Percentiles rank a stretch among this genome's conserved stretches.
Conservation (phyloP, 257 asterid genomes). For the Eucommia ulmoides region DNA sequence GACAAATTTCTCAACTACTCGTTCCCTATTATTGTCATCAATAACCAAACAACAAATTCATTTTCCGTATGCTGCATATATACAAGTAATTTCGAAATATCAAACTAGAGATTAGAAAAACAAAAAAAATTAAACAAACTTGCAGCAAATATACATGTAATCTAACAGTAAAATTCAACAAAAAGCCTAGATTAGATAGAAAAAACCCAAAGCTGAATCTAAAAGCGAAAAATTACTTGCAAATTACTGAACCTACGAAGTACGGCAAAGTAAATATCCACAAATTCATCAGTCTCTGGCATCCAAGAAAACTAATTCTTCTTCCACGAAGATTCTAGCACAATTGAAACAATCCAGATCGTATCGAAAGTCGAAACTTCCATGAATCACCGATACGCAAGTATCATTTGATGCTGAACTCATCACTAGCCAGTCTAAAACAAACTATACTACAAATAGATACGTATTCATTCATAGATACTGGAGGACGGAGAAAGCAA, state of each 20-base stretch:
- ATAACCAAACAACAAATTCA: conserved; percentile 7
- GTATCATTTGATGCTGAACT: too few species aligned
- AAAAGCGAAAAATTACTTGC: too few species aligned
- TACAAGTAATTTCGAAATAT: too few species aligned
- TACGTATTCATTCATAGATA: not conserved
- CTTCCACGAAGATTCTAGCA: too few species aligned
- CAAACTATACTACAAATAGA: not conserved
- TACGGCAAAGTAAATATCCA: too few species aligned
- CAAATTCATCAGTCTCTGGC: too few species aligned
- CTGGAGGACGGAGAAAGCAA: not conserved
- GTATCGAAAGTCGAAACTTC: conserved; percentile 13
- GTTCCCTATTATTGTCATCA: conserved; percentile 12
- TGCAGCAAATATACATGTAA: not conserved
- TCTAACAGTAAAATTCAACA: not conserved
- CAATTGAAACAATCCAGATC: not conserved
- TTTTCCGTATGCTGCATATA: conserved; percentile 5
- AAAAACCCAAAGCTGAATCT: not conserved
- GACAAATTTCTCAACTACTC: conserved; percentile 15
- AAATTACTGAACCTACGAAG: too few species aligned
- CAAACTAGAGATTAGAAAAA: not conserved
- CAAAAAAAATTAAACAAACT: conserved; percentile 1
- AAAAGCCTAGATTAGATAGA: not conserved
- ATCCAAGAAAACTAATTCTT: too few species aligned
- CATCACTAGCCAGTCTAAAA: not conserved
- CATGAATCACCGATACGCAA: conserved; percentile 1